Conservation (phyloP, 768 basidiomycete genomes). For the Kwoniella bestiolae region DNA sequence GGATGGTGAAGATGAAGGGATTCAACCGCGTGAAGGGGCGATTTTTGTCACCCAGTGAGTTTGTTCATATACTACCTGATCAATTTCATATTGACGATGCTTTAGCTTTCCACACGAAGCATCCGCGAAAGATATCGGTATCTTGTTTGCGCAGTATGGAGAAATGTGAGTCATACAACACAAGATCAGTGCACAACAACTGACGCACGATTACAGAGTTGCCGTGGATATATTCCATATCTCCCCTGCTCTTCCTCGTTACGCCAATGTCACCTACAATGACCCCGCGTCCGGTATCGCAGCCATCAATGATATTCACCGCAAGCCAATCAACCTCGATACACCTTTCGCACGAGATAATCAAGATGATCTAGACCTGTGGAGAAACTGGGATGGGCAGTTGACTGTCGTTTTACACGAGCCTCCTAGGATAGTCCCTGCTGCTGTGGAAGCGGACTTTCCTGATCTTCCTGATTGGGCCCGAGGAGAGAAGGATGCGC, state of each 20-base stretch:
- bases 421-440: constrained; percentile 46
- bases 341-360: constrained; percentile 38
- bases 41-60: constrained; percentile 54
- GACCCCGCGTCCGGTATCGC: constrained; percentile 32
- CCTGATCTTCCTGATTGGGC: constrained; percentile 49
- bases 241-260: constrained; percentile 48
- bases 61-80: not conserved
- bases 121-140: constrained; percentile 53
- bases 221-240: constrained; percentile 57
- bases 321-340: constrained; percentile 44
- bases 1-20: constrained; percentile 28
- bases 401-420: constrained; percentile 46
- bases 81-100: not conserved
- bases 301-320: constrained; percentile 48
- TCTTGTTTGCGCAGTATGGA: constrained; percentile 55
- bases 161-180: constrained; percentile 43
- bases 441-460: constrained; percentile 34
- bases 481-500: constrained; percentile 19
- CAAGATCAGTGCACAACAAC: not conserved
- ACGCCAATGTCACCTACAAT: constrained; percentile 49
- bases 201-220: constrained; percentile 29
- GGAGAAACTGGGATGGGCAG: constrained; percentile 49
- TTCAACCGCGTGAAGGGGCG: constrained; percentile 40
- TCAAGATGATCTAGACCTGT: constrained; percentile 45
- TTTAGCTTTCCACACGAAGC: constrained; percentile 49